Conservation (phyloP, 495 filamentous ascomycete species). For the Wilcoxina mikolae region DNA sequence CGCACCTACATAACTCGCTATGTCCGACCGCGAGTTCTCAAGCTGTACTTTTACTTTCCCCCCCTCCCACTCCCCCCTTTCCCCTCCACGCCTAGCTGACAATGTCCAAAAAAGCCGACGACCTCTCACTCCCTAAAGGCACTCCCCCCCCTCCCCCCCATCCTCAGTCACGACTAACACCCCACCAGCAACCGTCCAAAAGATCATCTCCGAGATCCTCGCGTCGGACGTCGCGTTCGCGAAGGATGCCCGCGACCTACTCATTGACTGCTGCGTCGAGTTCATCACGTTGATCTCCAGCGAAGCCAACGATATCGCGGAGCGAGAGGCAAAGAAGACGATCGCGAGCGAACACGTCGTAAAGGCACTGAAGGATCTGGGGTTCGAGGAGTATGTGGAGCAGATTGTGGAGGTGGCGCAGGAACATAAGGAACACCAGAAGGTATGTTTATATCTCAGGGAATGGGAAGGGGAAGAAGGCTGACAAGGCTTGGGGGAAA, state of each 20-base stretch:
- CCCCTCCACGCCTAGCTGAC: slow-evolving; percentile 19
- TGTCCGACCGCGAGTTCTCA: slow-evolving; percentile 84
- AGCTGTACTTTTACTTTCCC: slow-evolving; percentile 38
- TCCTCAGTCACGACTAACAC: background rate
- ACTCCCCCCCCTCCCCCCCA: slow-evolving; percentile 22
- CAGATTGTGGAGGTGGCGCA: slow-evolving; percentile 75
- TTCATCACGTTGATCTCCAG: slow-evolving; percentile 96
- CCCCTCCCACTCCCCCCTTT: background rate
- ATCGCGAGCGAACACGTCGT: slow-evolving; percentile 95
- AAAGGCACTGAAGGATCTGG: slow-evolving; percentile 75
- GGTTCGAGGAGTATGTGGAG: slow-evolving; percentile 77
- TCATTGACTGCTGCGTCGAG: slow-evolving; percentile 98
- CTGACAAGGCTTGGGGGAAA: background rate
- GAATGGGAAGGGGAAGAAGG: slow-evolving; percentile 11
- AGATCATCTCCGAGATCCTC: slow-evolving; percentile 91
- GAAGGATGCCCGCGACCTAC: slow-evolving; percentile 82
- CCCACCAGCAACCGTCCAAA: slow-evolving; percentile 74
- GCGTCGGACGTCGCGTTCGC: slow-evolving; percentile 62
- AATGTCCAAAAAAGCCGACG: slow-evolving; percentile 45
- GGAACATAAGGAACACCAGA: slow-evolving; percentile 82
- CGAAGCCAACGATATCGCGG: slow-evolving; percentile 95
- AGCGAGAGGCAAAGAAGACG: slow-evolving; percentile 96
- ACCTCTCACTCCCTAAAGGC: slow-evolving; percentile 92
- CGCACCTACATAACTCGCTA: slow-evolving; percentile 26
- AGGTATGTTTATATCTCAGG: slow-evolving; percentile 42